A percentile compares a stretch with the other conserved stretches of the same genome.
Evolutionary conservation across 371 early-diverging fungal genomes (phyloP).

Genomic region (Nematocida ironsii): DNA sequence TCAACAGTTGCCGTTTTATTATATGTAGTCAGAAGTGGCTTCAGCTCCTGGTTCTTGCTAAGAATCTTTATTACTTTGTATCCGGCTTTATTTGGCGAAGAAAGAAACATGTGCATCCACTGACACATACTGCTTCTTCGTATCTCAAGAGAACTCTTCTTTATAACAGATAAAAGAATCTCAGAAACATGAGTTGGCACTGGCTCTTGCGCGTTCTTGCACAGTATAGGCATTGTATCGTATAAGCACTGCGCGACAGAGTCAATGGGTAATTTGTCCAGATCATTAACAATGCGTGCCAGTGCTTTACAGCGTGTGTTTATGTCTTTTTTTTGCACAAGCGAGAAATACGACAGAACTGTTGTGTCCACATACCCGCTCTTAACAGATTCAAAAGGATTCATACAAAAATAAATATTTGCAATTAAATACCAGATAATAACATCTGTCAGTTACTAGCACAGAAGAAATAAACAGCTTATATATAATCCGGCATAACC

Average conservation of each 20-base stretch:
- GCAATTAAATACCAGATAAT: constrained; percentile 15
- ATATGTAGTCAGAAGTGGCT: background rate
- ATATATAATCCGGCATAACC: too few species aligned
- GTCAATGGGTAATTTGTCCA: constrained; percentile 17
- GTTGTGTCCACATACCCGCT: constrained; percentile 12
- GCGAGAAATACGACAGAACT: constrained; percentile 36
- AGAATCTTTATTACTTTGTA: constrained; percentile 1
- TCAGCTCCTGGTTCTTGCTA: background rate
- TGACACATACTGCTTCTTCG: background rate
- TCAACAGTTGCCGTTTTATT: constrained; percentile 6
- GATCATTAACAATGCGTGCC: constrained; percentile 7
- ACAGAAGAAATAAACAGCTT: too few species aligned
- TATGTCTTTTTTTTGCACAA: constrained; percentile 39
- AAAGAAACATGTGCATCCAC: constrained; percentile 43
- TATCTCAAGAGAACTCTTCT: background rate
- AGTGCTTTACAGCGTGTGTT: constrained; percentile 25
- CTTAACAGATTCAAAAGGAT: constrained; percentile 43
- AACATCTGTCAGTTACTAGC: background rate
- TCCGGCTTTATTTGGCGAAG: constrained; percentile 14
- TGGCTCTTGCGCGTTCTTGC: constrained; percentile 22
- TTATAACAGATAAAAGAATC: constrained; percentile 12
- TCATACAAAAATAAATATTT: constrained; percentile 57
- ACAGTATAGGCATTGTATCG: constrained; percentile 39
- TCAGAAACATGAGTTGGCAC: constrained; percentile 4
- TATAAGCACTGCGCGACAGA: constrained; percentile 51